These are phyloP conservation scores for Mesembryanthemum crystallinum DNA, from an alignment of 148 eudicot species.

Conservation along the genomic window DNA sequence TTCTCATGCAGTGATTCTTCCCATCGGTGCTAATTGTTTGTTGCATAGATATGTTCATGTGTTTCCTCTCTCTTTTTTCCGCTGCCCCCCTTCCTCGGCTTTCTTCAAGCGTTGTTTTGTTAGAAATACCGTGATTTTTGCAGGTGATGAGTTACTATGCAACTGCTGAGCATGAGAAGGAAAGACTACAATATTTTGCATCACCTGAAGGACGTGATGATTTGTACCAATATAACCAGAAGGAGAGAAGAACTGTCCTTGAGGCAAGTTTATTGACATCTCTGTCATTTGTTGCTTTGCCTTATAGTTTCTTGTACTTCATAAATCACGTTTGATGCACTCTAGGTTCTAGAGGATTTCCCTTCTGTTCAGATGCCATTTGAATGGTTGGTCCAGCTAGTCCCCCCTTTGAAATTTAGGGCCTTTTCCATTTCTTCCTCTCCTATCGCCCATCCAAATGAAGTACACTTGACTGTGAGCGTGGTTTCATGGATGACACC, in stretches of 20 bases:
- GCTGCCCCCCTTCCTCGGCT: neutral
- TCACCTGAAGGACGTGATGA: slow-evolving; percentile 98
- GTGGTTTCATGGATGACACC: slow-evolving; percentile 83
- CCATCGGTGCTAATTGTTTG: neutral
- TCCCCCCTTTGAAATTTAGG: slow-evolving; percentile 78
- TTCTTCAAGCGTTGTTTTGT: neutral
- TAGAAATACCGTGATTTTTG: slow-evolving; percentile 17
- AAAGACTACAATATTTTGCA: slow-evolving; percentile 83
- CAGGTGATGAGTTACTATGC: slow-evolving; percentile 95
- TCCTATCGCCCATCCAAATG: slow-evolving; percentile 65
- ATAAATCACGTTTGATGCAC: neutral
- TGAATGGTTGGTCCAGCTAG: slow-evolving; percentile 89
- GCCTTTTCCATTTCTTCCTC: slow-evolving; percentile 91
- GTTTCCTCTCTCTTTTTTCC: neutral
- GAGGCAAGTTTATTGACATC: slow-evolving; percentile 48
- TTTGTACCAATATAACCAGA: slow-evolving; percentile 85
- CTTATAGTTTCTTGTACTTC: neutral
- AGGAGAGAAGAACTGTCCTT: slow-evolving; percentile 84
- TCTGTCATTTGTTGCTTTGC: neutral
- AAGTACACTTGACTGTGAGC: slow-evolving; percentile 76
- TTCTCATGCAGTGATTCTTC: neutral
- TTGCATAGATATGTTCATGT: neutral
- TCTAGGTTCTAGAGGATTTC: slow-evolving; percentile 82
- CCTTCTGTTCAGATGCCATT: slow-evolving; percentile 94
- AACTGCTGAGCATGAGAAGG: slow-evolving; percentile 89